Base-by-base conservation (phyloP, 768 basidiomycete species). In the Leccinum olivaceopallidum region DNA sequence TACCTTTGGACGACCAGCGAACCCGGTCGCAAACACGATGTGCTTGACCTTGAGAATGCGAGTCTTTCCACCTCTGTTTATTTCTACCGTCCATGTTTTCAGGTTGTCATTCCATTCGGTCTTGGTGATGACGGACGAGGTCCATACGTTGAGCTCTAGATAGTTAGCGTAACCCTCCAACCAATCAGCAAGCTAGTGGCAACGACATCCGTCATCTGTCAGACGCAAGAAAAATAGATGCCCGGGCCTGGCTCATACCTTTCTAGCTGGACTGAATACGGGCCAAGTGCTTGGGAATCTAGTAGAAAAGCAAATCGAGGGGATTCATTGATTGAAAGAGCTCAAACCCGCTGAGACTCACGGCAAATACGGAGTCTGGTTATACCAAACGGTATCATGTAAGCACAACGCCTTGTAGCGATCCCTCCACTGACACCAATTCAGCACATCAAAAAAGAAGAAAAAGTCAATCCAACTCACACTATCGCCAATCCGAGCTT, bases 121-220 rank as follows among this genome's bases (percentile, higher is more conserved):
- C 32, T 69, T 74, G n/a, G 64, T 70, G 20, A 84, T 76, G 16
- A 64, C 75, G 0, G 83, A 75, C 0, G 83, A 81, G 0, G 81
- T 84, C 88, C 86, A 89, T 10, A 86, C 80, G 59, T 86, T 82
- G 44, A 90, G 70, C 58, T 89, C 88, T 36, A 88, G 76, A 4
- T 78, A 68, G 5, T 82, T 76, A 0, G 83, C 86, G 61, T 89
- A 90, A 5, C 73, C 75, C 67, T 89, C 87, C 16, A 89, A 72
- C 83, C 85, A 89, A 62, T 85, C 83, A 2, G 82, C 87, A n/a
- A 89, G 77, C 83, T 85, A 55, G 22, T 22, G 22, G 30, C 13
- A 36, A 61, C 6, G 48, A 14, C 12, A n/a, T 62, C 8, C 53
- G 7, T 32, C 24, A 48, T 42, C 4, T 14, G 39, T 22, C 22